Conservation (phyloP, 441 rosid genomes). For the Macaranga tanarius region DNA sequence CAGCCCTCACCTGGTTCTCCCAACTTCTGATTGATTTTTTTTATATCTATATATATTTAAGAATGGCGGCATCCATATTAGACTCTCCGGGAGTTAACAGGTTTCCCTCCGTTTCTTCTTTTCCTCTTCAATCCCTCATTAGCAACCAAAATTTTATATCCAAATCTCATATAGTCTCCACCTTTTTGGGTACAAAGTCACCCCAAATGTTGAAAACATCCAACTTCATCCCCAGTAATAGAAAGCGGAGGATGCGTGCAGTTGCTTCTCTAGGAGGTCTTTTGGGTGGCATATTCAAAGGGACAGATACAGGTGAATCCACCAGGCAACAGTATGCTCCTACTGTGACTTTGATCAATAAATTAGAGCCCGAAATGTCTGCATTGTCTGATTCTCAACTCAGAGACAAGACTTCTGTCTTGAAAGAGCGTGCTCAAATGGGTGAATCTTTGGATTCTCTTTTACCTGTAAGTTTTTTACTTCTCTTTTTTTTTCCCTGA, state of each 20-base stretch:
- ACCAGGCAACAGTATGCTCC: slow-evolving; percentile 76
- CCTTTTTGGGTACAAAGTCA: slow-evolving; percentile 39
- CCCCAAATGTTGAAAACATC: slow-evolving; percentile 28
- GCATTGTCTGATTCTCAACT: slow-evolving; percentile 64
- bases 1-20: too few relatives aligned
- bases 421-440: slow-evolving; percentile 65
- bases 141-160: slow-evolving; percentile 22
- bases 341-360: slow-evolving; percentile 51
- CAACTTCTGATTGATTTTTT: background rate
- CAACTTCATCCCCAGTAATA: slow-evolving; percentile 16
- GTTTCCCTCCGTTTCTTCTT: slow-evolving; percentile 34
- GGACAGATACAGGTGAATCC: slow-evolving; percentile 81
- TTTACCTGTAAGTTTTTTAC: slow-evolving; percentile 56
- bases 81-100: slow-evolving; percentile 42
- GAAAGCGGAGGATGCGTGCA: slow-evolving; percentile 37
- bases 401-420: slow-evolving; percentile 61
- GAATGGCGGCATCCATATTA: slow-evolving; percentile 54
- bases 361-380: slow-evolving; percentile 60
- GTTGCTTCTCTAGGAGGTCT: slow-evolving; percentile 80
- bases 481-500: too few relatives aligned
- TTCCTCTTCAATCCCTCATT: slow-evolving; percentile 40
- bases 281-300: slow-evolving; percentile 79
- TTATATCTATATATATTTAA: too few relatives aligned
- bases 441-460: slow-evolving; percentile 91
- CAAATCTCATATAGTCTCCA: slow-evolving; percentile 36